Base-by-base conservation (phyloP, 2,329 filamentous ascomycete genomes). In the Botrytis elliptica region DNA sequence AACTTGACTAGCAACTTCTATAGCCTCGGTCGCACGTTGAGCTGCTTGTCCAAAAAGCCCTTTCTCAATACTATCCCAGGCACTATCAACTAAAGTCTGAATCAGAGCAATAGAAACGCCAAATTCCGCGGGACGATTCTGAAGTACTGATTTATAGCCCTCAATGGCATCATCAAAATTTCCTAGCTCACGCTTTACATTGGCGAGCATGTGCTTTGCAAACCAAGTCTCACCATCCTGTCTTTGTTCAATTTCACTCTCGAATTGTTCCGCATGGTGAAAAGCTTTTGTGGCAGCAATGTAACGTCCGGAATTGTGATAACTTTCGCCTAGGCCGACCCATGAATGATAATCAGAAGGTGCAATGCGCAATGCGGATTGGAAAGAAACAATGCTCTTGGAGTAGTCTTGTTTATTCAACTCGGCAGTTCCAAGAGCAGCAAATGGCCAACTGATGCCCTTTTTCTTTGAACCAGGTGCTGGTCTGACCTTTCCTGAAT, bases 271-370 rank as follows among this genome's bases (percentile, higher is more conserved):
- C 0, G 95, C 96, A 79, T 97, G 92, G 49, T 93, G 86, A 77
- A 98, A 96, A 0, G 96, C 94, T 80, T 96, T 95, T 5, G 92
- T 93, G 0, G 96, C 95, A n/a, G 96, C 95, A 74, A 98, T 92
- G 80, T 97, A 97, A 75, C 95, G 88, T 16, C 96, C 95, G 25
- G 95, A 97, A 78, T 93, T 96, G 81, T 98, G 92, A 80, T 99
- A 99, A 80, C 94, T 97, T 83, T 99, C 96, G n/a, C 95, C 96
- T 1, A 99, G 87, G 1, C 96, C 96, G 38, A 99, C 93, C 90
- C 95, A 99, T 0, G 93, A 97, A 83, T 99, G 92, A 80, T 98
- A 98, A 82, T 98, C 94, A 60, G 91, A 86, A 0, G 95, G 94
- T 2, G 90, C 89, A 66, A 97, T 93, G 71, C 95, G 88, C 49